Evolutionary conservation across 805 yeast genomes (phyloP), one percentile per base, ranked within the genome.

Genomic region (Candida khao-thaluensis): DNA sequence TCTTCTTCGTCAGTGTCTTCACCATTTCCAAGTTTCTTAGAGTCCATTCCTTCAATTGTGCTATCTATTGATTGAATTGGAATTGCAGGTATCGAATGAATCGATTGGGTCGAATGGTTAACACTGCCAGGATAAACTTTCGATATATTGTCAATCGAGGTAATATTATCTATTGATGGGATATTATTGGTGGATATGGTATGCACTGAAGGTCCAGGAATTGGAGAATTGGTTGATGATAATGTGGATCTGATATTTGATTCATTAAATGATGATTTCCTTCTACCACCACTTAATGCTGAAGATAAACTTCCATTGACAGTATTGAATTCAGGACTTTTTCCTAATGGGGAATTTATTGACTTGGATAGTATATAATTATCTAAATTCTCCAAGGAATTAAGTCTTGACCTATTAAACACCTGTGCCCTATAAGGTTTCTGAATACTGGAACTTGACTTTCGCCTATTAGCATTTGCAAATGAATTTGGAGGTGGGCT

Each of bases 1-100:
- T 91, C 98, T 61, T 91, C 99, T 56, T 91, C 98, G 60, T 91
- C 99, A 0, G 99, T 91, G 53, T 87, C 95, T 30, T 30, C 18
- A 16, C 32, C 35, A 23, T 30, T 30, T 3, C 29, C 29, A 5
- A n/a, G 3, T 9, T 24, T 12, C 8, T 18, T 17, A 3, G 5
- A n/a, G 11, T 14, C 18, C 8, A 16, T 5, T 9, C n/a, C 30
- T 5, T 29, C 25, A 5, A 37, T 24, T 3, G 30, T 10, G 21
- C n/a, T 30, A 29, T 30, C 22, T n/a, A 17, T 18, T 7, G 40
- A 30, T n/a, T 14, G 30, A 8, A 14, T 24, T 15, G 17, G 16
- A 16, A 18, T 10, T 11, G 25, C 16, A n/a, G 35, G 23, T 14
- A 37, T 20, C 5, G 32, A 38, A 30, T 30, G 33, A 11, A 18